A percentile compares a stretch with the other conserved stretches of the same genome.
Evolutionary conservation across 1,284 basidiomycete genomes (phyloP).

Genomic region (Heliocybe sulcata): DNA sequence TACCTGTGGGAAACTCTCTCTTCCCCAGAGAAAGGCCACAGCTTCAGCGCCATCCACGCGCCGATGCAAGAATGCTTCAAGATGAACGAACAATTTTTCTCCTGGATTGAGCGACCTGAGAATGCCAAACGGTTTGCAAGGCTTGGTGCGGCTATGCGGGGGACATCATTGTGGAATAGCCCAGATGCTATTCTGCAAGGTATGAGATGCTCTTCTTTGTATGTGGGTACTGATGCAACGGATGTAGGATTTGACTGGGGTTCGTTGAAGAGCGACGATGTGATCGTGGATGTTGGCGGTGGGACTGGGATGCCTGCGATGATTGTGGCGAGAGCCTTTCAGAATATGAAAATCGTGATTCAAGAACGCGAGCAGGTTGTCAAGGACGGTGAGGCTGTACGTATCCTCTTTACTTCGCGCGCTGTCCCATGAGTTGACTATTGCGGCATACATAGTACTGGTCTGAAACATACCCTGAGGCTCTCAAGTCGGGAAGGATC

Average conservation of each 20-base stretch:
- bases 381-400: slow-evolving; percentile 14
- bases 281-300: slow-evolving; percentile 23
- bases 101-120: slow-evolving; percentile 17
- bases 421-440: too few relatives aligned
- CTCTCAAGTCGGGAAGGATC: slow-evolving; percentile 10
- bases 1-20: slow-evolving; percentile 19
- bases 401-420: too few relatives aligned
- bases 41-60: slow-evolving; percentile 12
- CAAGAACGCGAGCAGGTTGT: slow-evolving; percentile 20
- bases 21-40: slow-evolving; percentile 14
- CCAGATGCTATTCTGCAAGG: slow-evolving; percentile 25
- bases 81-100: slow-evolving; percentile 14
- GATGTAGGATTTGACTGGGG: not conserved
- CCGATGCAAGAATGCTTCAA: slow-evolving; percentile 19
- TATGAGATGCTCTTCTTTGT: slow-evolving; percentile 13
- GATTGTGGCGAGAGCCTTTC: slow-evolving; percentile 16
- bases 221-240: not conserved
- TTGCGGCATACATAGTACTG: slow-evolving; percentile 10
- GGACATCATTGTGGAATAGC: slow-evolving; percentile 15
- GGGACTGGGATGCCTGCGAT: slow-evolving; percentile 24
- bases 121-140: slow-evolving; percentile 14
- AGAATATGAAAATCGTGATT: slow-evolving; percentile 19
- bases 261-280: not conserved
- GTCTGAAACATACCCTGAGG: slow-evolving; percentile 8
- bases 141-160: slow-evolving; percentile 19